These are phyloP conservation scores for Verticillium nonalfalfae DNA, from an alignment of 2,329 filamentous ascomycete genomes.

Conservation along the genomic window DNA sequence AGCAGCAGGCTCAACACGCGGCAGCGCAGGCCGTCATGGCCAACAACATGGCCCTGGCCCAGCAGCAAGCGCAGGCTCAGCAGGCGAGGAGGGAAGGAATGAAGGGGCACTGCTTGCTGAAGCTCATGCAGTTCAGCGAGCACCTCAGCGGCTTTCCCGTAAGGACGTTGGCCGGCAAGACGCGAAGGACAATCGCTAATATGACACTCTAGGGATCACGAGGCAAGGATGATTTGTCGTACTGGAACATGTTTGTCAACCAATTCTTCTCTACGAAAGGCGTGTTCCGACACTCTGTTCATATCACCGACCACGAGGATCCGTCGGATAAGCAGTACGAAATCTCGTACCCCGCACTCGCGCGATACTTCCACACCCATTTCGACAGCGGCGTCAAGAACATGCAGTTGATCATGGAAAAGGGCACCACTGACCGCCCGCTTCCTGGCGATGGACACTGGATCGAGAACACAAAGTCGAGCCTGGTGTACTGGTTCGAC, in stretches of 20 bases:
- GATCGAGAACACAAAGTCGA: slow-evolving; percentile 71
- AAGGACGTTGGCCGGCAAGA: slow-evolving; percentile 2
- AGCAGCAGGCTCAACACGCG: slow-evolving; percentile 20
- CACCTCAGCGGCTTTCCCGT: slow-evolving; percentile 52
- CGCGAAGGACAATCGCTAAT: not conserved
- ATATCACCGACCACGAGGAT: slow-evolving; percentile 47
- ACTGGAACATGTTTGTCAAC: slow-evolving; percentile 75
- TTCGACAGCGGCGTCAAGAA: slow-evolving; percentile 81
- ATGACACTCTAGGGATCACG: slow-evolving; percentile 40
- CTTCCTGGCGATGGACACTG: slow-evolving; percentile 60
- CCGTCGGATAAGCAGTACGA: slow-evolving; percentile 74
- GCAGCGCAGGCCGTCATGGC: slow-evolving; percentile 20
- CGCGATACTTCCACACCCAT: slow-evolving; percentile 85
- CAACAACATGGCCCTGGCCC: slow-evolving; percentile 19
- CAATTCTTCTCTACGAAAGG: slow-evolving; percentile 76
- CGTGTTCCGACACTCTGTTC: slow-evolving; percentile 68
- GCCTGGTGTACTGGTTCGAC: slow-evolving; percentile 83
- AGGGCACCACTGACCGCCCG: slow-evolving; percentile 46
- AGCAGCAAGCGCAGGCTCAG: slow-evolving; percentile 19
- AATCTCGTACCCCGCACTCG: slow-evolving; percentile 72
- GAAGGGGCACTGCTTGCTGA: slow-evolving; percentile 53
- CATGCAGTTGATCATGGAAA: slow-evolving; percentile 81
- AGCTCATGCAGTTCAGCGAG: slow-evolving; percentile 57
- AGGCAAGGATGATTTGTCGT: slow-evolving; percentile 60
- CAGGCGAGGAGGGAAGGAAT: slow-evolving; percentile 44